Conservation (phyloP, 1,284 basidiomycete genomes). For the Phlebopus sp. region DNA sequence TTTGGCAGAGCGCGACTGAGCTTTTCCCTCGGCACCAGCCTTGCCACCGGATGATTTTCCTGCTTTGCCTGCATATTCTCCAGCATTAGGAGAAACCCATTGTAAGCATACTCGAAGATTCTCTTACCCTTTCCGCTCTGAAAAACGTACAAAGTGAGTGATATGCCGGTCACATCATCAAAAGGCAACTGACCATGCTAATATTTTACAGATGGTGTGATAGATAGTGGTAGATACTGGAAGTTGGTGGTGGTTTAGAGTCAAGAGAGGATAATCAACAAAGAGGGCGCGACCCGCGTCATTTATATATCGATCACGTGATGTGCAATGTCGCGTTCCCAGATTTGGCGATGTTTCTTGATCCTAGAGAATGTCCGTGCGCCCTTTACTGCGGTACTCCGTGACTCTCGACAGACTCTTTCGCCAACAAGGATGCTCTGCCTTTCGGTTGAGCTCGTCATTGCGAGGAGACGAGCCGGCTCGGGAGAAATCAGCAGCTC, state of each 20-base stretch:
- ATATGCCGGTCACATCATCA: conserved; percentile 1
- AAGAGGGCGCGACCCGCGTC: conserved; percentile 30
- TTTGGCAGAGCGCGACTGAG: conserved; percentile 77
- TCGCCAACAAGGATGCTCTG: conserved; percentile 3
- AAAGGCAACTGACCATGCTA: conserved; percentile 36
- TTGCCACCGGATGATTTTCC: conserved; percentile 63
- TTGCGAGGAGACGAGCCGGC: conserved; percentile 15
- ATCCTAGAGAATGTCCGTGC: conserved; percentile 23
- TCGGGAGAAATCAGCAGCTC: conserved; percentile 9
- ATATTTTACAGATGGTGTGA: conserved; percentile 25
- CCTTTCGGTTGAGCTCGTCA: conserved; percentile 22
- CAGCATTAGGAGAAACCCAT: conserved; percentile 8
- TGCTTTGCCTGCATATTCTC: conserved; percentile 42
- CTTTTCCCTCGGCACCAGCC: conserved; percentile 52
- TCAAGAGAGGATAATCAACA: conserved; percentile 44
- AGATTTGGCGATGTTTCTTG: conserved; percentile 14
- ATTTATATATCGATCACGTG: conserved; percentile 43
- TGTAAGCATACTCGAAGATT: conserved; percentile 5
- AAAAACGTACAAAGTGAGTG: conserved; percentile 12
- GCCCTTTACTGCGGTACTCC: conserved; percentile 5
- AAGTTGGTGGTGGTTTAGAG: conserved; percentile 41
- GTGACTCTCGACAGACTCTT: conserved; percentile 7
- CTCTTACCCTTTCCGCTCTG: conserved; percentile 51
- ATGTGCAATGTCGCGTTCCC: conserved; percentile 29
- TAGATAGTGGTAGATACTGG: conserved; percentile 2